phyloP scores from a whole-genome alignment of 352 stramenopile species.

The Plasmopara halstedii region DNA sequence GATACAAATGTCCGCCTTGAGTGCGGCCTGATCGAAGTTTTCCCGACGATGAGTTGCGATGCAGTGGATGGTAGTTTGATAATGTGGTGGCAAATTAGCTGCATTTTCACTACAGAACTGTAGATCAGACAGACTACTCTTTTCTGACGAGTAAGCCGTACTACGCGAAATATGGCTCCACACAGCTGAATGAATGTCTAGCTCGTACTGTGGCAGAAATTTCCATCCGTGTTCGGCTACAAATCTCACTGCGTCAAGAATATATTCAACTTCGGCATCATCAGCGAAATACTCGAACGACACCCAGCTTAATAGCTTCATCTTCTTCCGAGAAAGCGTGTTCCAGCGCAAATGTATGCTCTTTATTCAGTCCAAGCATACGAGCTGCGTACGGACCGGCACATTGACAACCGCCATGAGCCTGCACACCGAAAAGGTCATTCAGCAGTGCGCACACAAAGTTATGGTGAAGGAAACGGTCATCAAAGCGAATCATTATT shows the following conservation, averaged over 20 bases:
- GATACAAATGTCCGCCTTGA: conserved; percentile 14
- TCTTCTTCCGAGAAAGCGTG: conserved; percentile 80
- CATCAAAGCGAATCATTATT: conserved; percentile 87
- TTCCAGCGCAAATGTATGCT: conserved; percentile 65
- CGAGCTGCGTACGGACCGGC: conserved; percentile 91
- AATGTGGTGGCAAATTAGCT: neutral
- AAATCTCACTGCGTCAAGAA: conserved; percentile 88
- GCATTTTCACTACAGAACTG: conserved; percentile 17
- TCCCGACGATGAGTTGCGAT: neutral
- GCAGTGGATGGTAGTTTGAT: neutral
- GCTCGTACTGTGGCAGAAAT: conserved; percentile 92
- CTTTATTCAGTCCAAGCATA: conserved; percentile 85
- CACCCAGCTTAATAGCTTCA: conserved; percentile 92
- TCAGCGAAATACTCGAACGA: conserved; percentile 85
- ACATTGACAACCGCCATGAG: conserved; percentile 59
- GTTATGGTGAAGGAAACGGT: conserved; percentile 97
- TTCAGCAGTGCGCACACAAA: conserved; percentile 97
- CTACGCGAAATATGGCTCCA: conserved; percentile 56
- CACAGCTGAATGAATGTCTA: conserved; percentile 90
- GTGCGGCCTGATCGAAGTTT: neutral
- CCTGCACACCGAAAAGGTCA: conserved; percentile 95
- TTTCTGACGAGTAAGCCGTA: conserved; percentile 1
- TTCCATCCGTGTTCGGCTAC: conserved; percentile 89
- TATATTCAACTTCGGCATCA: conserved; percentile 87
- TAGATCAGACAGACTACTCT: conserved; percentile 14